Conservation (phyloP, 2,329 filamentous ascomycete genomes). For the Allantophomopsis lycopodina region DNA sequence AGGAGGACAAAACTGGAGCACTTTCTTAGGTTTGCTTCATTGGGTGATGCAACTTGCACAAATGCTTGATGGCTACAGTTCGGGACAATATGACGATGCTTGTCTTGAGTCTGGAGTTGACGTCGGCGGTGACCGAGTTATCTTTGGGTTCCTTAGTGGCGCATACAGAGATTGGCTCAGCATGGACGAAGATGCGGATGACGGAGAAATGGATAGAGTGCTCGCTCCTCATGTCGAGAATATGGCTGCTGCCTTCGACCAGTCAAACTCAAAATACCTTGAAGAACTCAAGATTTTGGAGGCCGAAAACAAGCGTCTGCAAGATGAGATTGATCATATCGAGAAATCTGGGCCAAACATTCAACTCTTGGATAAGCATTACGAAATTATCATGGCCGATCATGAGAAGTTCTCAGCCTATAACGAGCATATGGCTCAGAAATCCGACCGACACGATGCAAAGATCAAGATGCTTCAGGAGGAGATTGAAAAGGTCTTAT, state of each 20-base stretch:
- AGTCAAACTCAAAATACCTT: conserved; percentile 70
- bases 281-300: conserved; percentile 78
- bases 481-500: conserved; percentile 66
- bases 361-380: conserved; percentile 73
- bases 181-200: conserved; percentile 78
- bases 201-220: conserved; percentile 68
- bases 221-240: conserved; percentile 72
- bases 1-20: conserved; percentile 93
- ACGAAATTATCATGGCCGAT: conserved; percentile 89
- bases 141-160: conserved; percentile 80
- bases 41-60: conserved; percentile 99
- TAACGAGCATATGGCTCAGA: conserved; percentile 70
- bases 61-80: conserved; percentile 76
- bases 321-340: conserved; percentile 78
- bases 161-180: conserved; percentile 91
- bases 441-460: conserved; percentile 78
- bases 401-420: conserved; percentile 92
- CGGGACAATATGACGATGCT: conserved; percentile 75
- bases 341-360: conserved; percentile 79
- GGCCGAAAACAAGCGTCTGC: conserved; percentile 66
- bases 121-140: conserved; percentile 79
- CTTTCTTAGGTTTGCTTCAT: conserved; percentile 83
- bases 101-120: conserved; percentile 82
- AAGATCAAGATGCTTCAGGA: conserved; percentile 73
- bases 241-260: conserved; percentile 82